Evolutionary conservation across 306 rosid species (phyloP).

Genomic region (Acacia acuminata): DNA sequence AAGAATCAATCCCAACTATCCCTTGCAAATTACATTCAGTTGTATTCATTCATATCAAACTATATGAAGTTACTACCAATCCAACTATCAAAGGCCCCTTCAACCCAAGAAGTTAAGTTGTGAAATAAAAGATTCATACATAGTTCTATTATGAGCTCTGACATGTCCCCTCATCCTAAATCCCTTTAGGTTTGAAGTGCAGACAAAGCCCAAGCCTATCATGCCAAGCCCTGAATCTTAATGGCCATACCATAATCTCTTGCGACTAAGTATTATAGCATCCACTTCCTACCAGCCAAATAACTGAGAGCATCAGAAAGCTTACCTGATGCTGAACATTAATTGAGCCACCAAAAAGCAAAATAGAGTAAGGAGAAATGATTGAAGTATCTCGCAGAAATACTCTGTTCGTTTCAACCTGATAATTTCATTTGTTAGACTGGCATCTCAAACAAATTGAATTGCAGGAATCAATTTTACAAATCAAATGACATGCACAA

Average conservation of each 20-base stretch:
- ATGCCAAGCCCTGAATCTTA: background rate
- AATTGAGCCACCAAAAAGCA: slow-evolving; percentile 92
- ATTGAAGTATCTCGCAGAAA: slow-evolving; percentile 81
- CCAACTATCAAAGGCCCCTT: background rate
- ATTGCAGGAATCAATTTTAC: slow-evolving; percentile 12
- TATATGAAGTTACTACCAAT: background rate
- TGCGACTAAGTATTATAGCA: background rate
- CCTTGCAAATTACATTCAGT: background rate
- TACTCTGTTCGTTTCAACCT: slow-evolving; percentile 89
- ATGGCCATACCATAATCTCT: background rate
- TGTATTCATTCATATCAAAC: background rate
- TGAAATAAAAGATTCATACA: too few species aligned
- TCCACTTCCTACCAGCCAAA: background rate
- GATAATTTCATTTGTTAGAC: slow-evolving; percentile 31
- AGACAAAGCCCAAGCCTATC: background rate
- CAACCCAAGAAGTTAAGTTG: background rate
- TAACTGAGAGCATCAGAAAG: background rate
- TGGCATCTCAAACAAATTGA: slow-evolving; percentile 16
- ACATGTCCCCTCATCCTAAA: background rate
- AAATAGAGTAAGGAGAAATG: slow-evolving; percentile 89
- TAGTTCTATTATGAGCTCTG: background rate
- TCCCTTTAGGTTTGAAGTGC: background rate
- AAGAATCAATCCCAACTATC: background rate
- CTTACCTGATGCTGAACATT: slow-evolving; percentile 86
- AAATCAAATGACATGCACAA: slow-evolving; percentile 8